Conservation (phyloP, 768 basidiomycete genomes). For the Podaxis sp. region DNA sequence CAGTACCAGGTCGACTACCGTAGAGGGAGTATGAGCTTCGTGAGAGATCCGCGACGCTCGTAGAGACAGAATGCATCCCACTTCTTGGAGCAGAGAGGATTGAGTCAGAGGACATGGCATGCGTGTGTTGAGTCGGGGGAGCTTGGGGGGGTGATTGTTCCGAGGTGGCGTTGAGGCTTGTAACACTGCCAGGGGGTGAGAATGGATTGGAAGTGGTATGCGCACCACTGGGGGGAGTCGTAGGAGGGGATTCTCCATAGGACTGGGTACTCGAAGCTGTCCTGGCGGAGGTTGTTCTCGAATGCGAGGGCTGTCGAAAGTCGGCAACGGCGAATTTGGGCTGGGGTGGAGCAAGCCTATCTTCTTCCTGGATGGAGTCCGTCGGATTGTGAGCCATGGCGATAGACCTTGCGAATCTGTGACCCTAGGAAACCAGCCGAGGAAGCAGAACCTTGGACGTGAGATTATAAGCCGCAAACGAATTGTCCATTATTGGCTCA, state of each 20-base stretch:
- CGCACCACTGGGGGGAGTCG: conserved; percentile 40
- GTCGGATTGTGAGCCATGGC: conserved; percentile 5
- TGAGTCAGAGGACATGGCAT: conserved; percentile 28
- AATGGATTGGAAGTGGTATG: conserved; percentile 44
- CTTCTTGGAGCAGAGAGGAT: conserved; percentile 30
- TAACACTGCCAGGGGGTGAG: conserved; percentile 51
- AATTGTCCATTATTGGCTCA: conserved; percentile 23
- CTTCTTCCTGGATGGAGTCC: conserved; percentile 13
- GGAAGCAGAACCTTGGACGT: conserved; percentile 20
- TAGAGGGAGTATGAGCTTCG: conserved; percentile 38
- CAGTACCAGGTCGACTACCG: conserved; percentile 34
- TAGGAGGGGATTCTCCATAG: conserved; percentile 36
- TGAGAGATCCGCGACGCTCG: conserved; percentile 44
- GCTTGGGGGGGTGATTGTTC: conserved; percentile 28
- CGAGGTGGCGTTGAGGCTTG: conserved; percentile 37
- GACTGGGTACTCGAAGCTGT: conserved; percentile 22
- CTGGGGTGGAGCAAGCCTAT: conserved; percentile 32
- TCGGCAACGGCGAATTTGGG: conserved; percentile 28
- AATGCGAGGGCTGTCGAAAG: conserved; percentile 26
- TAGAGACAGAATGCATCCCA: conserved; percentile 36
- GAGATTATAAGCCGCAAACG: conserved; percentile 30
- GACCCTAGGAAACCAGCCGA: conserved; percentile 17
- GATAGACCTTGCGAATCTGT: conserved; percentile 7
- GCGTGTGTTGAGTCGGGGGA: conserved; percentile 18
- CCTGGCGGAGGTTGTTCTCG: conserved; percentile 32